Percentiles rank a stretch among this genome's conserved stretches.
Evolutionary conservation across 2,329 filamentous ascomycete genomes (phyloP).

Genomic region (Grosmannia penicillata): DNA sequence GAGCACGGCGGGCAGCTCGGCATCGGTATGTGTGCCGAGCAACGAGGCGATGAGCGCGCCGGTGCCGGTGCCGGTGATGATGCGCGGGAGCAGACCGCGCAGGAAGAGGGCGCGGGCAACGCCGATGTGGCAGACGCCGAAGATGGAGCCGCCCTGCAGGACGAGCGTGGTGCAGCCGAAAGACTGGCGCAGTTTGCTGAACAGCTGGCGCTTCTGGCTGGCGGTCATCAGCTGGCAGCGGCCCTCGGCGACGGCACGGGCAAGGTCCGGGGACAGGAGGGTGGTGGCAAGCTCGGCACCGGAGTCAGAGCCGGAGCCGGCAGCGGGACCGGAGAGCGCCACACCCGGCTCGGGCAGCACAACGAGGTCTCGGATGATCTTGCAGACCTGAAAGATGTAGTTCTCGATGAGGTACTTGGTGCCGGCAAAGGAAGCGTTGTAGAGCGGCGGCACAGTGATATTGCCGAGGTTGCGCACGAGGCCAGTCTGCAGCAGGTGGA

Average conservation of each 20-base stretch:
- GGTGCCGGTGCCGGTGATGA: constrained; percentile 82
- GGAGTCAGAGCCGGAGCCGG: neutral
- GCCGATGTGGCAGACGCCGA: constrained; percentile 78
- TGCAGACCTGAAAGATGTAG: constrained; percentile 74
- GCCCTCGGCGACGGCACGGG: constrained; percentile 7
- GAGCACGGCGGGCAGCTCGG: constrained; percentile 64
- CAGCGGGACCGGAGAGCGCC: neutral
- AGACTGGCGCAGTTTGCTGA: constrained; percentile 76
- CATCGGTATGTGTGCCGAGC: constrained; percentile 74
- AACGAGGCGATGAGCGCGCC: constrained; percentile 81
- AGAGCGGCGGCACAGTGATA: constrained; percentile 68
- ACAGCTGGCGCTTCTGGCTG: constrained; percentile 55
- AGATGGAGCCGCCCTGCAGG: constrained; percentile 80
- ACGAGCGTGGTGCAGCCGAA: constrained; percentile 79
- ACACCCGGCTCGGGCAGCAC: constrained; percentile 35
- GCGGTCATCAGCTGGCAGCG: constrained; percentile 4
- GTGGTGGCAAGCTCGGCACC: neutral
- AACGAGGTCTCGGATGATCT: constrained; percentile 64
- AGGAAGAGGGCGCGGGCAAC: constrained; percentile 79
- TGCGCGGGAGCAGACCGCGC: constrained; percentile 67
- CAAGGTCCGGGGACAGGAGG: constrained; percentile 7
- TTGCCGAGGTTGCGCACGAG: constrained; percentile 80
- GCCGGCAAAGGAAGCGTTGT: constrained; percentile 72
- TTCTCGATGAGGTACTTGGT: constrained; percentile 86
- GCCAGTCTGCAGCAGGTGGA: constrained; percentile 67